A percentile compares a stretch with the other conserved stretches of the same genome.
Conservation (phyloP, 2,329 filamentous ascomycete genomes). For the Nemania abortiva region DNA sequence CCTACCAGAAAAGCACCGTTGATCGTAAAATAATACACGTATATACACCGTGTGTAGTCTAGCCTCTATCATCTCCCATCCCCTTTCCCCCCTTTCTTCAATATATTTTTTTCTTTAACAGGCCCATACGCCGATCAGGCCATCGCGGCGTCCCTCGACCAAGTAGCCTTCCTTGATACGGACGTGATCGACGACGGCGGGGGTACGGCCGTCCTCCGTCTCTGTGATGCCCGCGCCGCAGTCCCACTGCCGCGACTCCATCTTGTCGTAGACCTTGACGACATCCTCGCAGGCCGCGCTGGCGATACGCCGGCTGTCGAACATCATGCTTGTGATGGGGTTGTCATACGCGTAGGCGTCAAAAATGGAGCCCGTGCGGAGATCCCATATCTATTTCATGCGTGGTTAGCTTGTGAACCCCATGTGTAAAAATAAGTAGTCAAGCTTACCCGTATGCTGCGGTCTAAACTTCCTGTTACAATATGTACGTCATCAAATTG, state of each 20-base stretch:
- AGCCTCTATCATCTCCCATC: neutral
- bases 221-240: conserved; percentile 85
- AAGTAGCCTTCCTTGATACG: conserved; percentile 94
- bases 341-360: conserved; percentile 97
- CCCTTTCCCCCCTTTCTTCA: neutral
- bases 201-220: conserved; percentile 72
- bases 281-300: conserved; percentile 91
- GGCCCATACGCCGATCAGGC: conserved; percentile 87
- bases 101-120: conserved; percentile 38
- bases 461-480: conserved; percentile 91
- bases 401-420: neutral
- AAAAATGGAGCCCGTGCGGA: conserved; percentile 93
- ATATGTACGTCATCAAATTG: conserved; percentile 97
- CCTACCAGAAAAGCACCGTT: neutral
- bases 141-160: conserved; percentile 88
- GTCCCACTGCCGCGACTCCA: conserved; percentile 95
- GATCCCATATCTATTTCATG: conserved; percentile 87
- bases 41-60: neutral
- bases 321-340: conserved; percentile 96
- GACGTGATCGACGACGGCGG: conserved; percentile 83
- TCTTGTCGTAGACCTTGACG: conserved; percentile 98
- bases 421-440: neutral
- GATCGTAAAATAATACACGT: conserved; percentile 2
- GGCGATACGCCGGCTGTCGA: conserved; percentile 90
- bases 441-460: conserved; percentile 87